Base-by-base conservation (phyloP, 805 yeast species). In the Cyberlindnera veronae region DNA sequence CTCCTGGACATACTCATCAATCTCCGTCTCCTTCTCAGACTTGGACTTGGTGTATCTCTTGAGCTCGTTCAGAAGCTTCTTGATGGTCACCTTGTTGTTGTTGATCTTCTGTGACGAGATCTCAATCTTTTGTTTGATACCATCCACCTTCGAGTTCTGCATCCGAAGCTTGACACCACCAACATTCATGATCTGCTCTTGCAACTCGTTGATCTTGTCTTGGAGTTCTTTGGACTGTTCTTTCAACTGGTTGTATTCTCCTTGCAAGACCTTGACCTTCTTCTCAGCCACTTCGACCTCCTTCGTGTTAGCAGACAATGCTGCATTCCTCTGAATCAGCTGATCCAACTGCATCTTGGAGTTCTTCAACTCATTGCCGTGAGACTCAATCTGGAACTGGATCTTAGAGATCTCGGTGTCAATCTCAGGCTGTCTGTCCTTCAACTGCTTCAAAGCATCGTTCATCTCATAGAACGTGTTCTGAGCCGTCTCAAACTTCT, bases 141-240 rank as follows among this genome's bases (percentile, higher is more conserved):
- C 83, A 51, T 80, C 89, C 8, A 93, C 96, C 54, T 79, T 84
- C 1, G 95, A 76, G 45, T 79, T 83, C 53, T 89, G 96, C 45
- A 84, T 60, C 41, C 86, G 78, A 48, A 93, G 68, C 46, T 79
- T 79, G 8, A 85, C 81, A 45, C 99, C 99, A 39, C 99, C 99
- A 39, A 87, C 82, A 36, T 84, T 81, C 85, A 90, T 78, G 29
- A 93, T 87, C 55, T 80, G 74, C 41, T 81, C 85, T 50, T 88
- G 90, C 3, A 90, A 63, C 0, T 51, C 68, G 11, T 71, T 68
- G 29, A 93, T 84, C 42, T 74, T 68, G 6, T 61, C 54, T 56
- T 78, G 86, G 30, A 76, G 61, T 23, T 72, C 77, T 20, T 66
- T 62, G 49, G 89, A 77, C 49, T 76, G 77, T 3, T 65, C 63